Conservation (phyloP, 495 filamentous ascomycete species). For the Lophiotrema nucula region DNA sequence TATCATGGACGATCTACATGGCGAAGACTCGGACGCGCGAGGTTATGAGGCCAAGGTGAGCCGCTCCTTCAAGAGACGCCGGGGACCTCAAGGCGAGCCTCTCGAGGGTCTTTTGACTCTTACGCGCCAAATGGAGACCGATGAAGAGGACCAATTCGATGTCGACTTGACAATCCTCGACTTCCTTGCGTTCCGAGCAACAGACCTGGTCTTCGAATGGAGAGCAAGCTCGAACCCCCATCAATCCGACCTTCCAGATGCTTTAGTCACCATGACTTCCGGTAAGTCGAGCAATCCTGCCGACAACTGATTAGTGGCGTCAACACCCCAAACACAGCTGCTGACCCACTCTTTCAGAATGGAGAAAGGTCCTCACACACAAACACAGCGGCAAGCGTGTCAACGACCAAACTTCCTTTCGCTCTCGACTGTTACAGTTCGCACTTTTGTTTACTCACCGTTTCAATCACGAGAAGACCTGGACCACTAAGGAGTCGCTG, state of each 20-base stretch:
- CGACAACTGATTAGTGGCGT: neutral
- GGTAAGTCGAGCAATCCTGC: no score
- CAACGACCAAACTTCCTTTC: constrained; percentile 17
- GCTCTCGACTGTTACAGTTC: constrained; percentile 27
- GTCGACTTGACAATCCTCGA: constrained; percentile 32
- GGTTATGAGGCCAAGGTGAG: constrained; percentile 22
- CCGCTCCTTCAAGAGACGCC: constrained; percentile 10
- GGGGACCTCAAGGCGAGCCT: constrained; percentile 7
- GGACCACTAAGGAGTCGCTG: constrained; percentile 25
- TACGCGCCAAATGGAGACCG: constrained; percentile 20
- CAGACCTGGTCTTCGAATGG: constrained; percentile 27
- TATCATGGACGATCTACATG: constrained; percentile 17
- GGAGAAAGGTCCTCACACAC: constrained; percentile 20
- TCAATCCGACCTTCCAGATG: constrained; percentile 21
- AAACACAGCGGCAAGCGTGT: constrained; percentile 21
- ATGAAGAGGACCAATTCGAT: constrained; percentile 28
- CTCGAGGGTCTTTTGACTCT: constrained; percentile 23
- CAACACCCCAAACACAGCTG: neutral
- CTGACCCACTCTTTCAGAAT: constrained; percentile 13
- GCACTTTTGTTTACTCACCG: constrained; percentile 26
- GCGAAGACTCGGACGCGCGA: neutral
- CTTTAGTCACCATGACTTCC: constrained; percentile 20
- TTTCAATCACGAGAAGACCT: constrained; percentile 24
- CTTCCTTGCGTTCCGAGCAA: constrained; percentile 28
- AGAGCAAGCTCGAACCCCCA: constrained; percentile 12